Conservation (phyloP, 2,329 filamentous ascomycete species). For the Sporothrix globosa region DNA sequence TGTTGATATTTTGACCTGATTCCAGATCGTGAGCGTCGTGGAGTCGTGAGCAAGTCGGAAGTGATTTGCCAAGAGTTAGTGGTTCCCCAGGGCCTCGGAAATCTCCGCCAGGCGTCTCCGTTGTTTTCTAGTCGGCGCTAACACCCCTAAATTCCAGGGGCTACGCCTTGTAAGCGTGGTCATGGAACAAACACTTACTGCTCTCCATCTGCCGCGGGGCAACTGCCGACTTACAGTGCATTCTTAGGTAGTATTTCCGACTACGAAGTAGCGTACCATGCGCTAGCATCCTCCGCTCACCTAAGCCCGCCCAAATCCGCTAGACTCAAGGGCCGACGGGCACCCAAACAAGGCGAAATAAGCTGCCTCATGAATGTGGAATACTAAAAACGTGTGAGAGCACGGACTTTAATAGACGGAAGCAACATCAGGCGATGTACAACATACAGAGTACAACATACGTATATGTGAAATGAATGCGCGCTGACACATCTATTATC, state of each 20-base stretch:
- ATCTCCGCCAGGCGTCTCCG: neutral
- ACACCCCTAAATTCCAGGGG: neutral
- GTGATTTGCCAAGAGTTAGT: neutral
- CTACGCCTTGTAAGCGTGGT: neutral
- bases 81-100: neutral
- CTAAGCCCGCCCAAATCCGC: slow-evolving; percentile 8
- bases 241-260: too few relatives aligned
- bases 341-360: neutral
- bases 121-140: slow-evolving; percentile 1
- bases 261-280: too few relatives aligned
- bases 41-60: neutral
- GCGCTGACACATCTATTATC: too few relatives aligned
- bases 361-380: too few relatives aligned
- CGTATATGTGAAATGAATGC: too few relatives aligned
- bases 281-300: neutral
- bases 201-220: neutral
- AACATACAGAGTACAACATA: too few relatives aligned
- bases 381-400: too few relatives aligned
- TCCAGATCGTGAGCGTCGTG: neutral
- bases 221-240: neutral
- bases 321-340: neutral
- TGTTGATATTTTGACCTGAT: neutral
- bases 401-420: too few relatives aligned
- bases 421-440: too few relatives aligned
- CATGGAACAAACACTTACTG: neutral